phyloP scores from a whole-genome alignment of 257 asterid species.

The Hygrophila difformis region DNA sequence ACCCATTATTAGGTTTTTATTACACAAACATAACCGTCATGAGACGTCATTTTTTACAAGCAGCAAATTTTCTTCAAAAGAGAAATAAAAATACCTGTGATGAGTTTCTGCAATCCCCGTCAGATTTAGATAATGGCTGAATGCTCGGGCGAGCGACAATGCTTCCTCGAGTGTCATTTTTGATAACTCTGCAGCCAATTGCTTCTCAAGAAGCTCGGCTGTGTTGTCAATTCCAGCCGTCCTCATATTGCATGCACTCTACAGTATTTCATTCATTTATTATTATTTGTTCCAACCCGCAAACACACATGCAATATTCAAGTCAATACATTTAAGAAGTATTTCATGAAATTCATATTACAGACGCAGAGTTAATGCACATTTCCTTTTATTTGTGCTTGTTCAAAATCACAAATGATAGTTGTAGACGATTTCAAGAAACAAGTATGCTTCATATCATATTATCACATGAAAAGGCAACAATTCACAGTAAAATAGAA shows the following conservation, averaged over 20 bases:
- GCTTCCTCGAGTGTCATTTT: constrained; percentile 92
- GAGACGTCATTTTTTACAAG: too few species aligned
- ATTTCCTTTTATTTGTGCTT: not conserved
- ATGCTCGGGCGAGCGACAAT: constrained; percentile 71
- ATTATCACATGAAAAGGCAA: too few species aligned
- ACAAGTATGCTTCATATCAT: not conserved
- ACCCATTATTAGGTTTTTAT: not conserved
- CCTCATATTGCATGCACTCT: constrained; percentile 95
- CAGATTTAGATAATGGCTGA: constrained; percentile 84
- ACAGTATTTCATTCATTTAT: constrained; percentile 13
- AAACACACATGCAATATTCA: not conserved
- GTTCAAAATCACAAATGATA: not conserved
- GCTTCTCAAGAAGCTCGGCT: constrained; percentile 91
- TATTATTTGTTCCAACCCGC: constrained; percentile 7
- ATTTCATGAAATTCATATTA: not conserved
- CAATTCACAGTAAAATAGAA: too few species aligned
- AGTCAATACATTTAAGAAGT: not conserved
- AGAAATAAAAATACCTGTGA: constrained; percentile 49
- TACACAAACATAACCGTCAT: not conserved
- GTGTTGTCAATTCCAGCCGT: constrained; percentile 81
- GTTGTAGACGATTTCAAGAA: not conserved
- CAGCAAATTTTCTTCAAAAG: too few species aligned
- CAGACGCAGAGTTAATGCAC: not conserved
- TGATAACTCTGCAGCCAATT: constrained; percentile 68
- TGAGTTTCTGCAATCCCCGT: constrained; percentile 95